phyloP scores from a whole-genome alignment of 345 rosid species.

The Eucalyptus albens region DNA sequence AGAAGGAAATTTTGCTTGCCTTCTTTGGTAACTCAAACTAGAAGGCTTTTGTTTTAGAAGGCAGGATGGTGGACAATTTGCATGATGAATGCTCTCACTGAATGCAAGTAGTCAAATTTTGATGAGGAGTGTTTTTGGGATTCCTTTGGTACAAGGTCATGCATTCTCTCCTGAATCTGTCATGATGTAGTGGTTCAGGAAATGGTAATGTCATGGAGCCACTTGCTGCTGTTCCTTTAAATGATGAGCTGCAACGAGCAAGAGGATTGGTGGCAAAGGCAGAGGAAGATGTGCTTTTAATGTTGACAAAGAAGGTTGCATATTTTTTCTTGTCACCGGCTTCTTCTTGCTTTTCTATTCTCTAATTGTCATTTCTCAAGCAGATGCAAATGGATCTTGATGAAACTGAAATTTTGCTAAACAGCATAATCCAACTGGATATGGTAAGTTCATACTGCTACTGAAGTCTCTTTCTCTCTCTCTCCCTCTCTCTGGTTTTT shows the following conservation, averaged over 20 bases:
- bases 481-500: not conserved
- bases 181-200: constrained; percentile 69
- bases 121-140: not conserved
- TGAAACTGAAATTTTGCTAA: constrained; percentile 36
- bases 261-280: constrained; percentile 65
- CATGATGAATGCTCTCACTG: not conserved
- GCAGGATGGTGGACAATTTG: not conserved
- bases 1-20: not conserved
- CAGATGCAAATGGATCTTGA: constrained; percentile 71
- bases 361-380: constrained; percentile 5
- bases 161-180: not conserved
- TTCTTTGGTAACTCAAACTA: not conserved
- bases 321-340: not conserved
- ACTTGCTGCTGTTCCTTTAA: constrained; percentile 63
- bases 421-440: constrained; percentile 47
- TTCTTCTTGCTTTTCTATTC: constrained; percentile 1
- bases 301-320: constrained; percentile 62
- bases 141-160: not conserved
- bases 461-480: not conserved
- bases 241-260: constrained; percentile 77
- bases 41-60: not conserved
- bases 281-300: constrained; percentile 67
- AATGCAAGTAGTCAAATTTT: not conserved
- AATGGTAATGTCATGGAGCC: constrained; percentile 67
- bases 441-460: constrained; percentile 32